Evolutionary conservation across 208 protist species (phyloP), one percentile per base, ranked within the genome.

Genomic region (Trypanosoma scelopori): DNA sequence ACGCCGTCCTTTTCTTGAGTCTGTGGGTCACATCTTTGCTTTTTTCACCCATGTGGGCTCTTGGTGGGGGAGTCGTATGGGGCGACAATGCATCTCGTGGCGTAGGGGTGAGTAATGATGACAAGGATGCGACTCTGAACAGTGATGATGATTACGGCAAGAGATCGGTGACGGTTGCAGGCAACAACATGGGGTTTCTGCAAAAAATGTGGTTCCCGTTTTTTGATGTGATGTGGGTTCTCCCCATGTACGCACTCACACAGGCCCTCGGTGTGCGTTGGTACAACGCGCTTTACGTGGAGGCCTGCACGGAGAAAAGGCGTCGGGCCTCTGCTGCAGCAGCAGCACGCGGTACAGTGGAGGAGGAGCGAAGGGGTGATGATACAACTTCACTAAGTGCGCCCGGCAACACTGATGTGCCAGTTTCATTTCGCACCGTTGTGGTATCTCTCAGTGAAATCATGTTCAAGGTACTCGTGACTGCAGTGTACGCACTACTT

Each of bases 391-490:
- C 37, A 7, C 5, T 27, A 27, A 52, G 0, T 25, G n/a, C 9
- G 23, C 7, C 22, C 15, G 6, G 30, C 3, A 30, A 22, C 35
- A 27, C 41, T 27, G 65, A 59, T 28, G 35, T 9, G 0, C 23
- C 59, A 20, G 25, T 43, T 25, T 67, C 68, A 7, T 61, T 67
- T 61, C 20, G 35, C 20, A 60, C 3, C 5, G 50, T 28, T 16
- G 51, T 62, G 22, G 30, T 62, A 2, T 74, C 74, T 22, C 49
- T 83, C 18, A 86, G 79, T 50, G 80, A 84, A 61, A 57, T 74
- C 1, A 50, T 89, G 16, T 89, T 86, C 61, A 85, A 89, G 42
- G 62, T 69, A 12, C 42, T 85, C 46, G 79, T 79, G 39, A 89
- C 80, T 28, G 71, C 75, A 55, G 71, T 82, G 20, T 89, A 80